A percentile compares a stretch with the other conserved stretches of the same genome.
These are phyloP conservation scores for Proteromonas lacertae DNA, from an alignment of 352 stramenopile species.

Conservation along the genomic window DNA sequence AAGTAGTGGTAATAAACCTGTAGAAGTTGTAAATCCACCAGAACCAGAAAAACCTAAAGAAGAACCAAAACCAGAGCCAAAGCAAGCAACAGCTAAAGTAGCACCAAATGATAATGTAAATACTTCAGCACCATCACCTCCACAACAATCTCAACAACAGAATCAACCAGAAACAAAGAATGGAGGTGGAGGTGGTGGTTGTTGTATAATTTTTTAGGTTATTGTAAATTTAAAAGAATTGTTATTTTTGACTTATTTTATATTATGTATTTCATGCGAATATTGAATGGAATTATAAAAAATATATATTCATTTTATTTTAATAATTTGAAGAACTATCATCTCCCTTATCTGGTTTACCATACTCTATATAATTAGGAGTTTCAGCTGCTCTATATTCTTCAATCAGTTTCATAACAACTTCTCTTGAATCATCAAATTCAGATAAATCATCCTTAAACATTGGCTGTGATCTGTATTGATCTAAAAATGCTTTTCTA, in stretches of 20 bases:
- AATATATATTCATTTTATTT: no score
- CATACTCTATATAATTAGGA: slow-evolving; percentile 29
- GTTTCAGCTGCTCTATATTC: slow-evolving; percentile 36
- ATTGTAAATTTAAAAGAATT: neutral
- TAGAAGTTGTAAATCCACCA: no score
- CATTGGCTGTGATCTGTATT: slow-evolving; percentile 88
- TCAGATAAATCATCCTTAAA: slow-evolving; percentile 50
- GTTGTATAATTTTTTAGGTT: neutral
- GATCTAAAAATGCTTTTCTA: slow-evolving; percentile 91
- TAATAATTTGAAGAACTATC: neutral
- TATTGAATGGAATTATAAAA: no score
- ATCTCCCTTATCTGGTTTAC: slow-evolving; percentile 1
- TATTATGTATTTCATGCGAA: no score
- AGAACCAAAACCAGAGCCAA: no score
- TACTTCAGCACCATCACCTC: no score
- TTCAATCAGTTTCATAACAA: slow-evolving; percentile 30
- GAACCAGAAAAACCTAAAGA: no score
- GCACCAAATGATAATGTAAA: no score
- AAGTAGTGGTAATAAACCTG: no score
- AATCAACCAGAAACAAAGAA: neutral
- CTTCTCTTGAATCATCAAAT: slow-evolving; percentile 29
- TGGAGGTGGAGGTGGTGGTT: no score
- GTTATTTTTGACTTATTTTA: neutral
- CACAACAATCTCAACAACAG: no score
- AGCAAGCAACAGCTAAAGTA: no score